Percentiles rank a stretch among this genome's conserved stretches.
Evolutionary conservation across 2,329 filamentous ascomycete species (phyloP).

Genomic region (Fusarium proliferatum): DNA sequence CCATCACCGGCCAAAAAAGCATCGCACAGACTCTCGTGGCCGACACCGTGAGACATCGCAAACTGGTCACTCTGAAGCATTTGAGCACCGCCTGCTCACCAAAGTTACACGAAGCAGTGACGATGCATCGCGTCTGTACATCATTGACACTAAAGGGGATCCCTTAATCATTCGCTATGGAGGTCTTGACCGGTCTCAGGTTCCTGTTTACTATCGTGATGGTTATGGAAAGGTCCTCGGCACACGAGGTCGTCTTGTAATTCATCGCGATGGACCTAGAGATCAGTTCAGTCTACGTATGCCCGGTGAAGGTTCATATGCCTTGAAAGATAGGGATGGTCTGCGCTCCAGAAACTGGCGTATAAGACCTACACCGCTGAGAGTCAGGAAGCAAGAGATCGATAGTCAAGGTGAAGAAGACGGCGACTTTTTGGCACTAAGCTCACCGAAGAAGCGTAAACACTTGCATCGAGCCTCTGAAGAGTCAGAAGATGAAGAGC

Average conservation of each 20-base stretch:
- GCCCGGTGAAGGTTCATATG: constrained; percentile 53
- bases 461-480: constrained; percentile 47
- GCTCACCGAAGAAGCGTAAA: constrained; percentile 56
- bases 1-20: constrained; percentile 31
- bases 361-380: constrained; percentile 54
- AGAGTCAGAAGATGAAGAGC: constrained; percentile 60
- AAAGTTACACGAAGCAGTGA: constrained; percentile 11
- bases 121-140: constrained; percentile 55
- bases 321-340: constrained; percentile 57
- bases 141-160: constrained; percentile 81
- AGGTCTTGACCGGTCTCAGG: constrained; percentile 74
- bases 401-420: constrained; percentile 39
- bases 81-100: constrained; percentile 9
- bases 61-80: constrained; percentile 9
- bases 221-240: constrained; percentile 80
- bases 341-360: constrained; percentile 57
- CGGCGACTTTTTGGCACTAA: constrained; percentile 63
- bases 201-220: constrained; percentile 77
- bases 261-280: constrained; percentile 72
- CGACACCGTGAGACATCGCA: constrained; percentile 16
- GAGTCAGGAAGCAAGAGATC: constrained; percentile 49
- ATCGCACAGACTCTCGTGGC: constrained; percentile 30
- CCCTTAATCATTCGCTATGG: constrained; percentile 80
- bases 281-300: constrained; percentile 65
- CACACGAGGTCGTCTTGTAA: constrained; percentile 65